Evolutionary conservation across 1,139 yeast genomes (phyloP), one percentile per base, ranked within the genome.

Genomic region (Meyerozyma smithsonii): DNA sequence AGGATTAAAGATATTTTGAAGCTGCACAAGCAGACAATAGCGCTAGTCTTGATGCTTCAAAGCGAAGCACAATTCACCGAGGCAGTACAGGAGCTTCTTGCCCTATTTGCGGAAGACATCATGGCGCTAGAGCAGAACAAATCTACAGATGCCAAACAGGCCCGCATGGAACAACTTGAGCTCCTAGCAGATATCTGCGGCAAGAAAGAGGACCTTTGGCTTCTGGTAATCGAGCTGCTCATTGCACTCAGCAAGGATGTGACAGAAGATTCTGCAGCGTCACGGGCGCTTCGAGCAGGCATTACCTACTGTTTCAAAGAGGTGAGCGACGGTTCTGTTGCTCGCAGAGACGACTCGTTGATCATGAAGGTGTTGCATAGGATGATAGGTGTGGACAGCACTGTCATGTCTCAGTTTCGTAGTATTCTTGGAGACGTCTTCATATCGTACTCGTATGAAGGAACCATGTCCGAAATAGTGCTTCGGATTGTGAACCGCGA

Each of bases 361-460:
- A 32, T 48, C 37, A 37, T 39, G 7, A 36, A 35, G 2, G 45
- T 47, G 20, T 39, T 48, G 11, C 42, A 43, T 15, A 38, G 37
- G n/a, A 40, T 47, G 4, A 41, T 48, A 42, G 48, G 42, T 8
- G 36, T 21, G n/a, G 34, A 30, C 14, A 30, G 34, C 20, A 30
- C 34, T n/a, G 21, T 18, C 12, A 30, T 30, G 34, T 16, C 34
- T 30, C 34, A 30, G 15, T 30, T 84, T n/a, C 64, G 84, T 28
- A 69, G 71, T 2, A 76, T 84, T 8, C 60, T 86, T 14, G 73
- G 71, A 34, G 88, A 84, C 41, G 73, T 84, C 5, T 80, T 82
- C 45, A 59, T 79, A 5, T 81, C 88, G 0, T 81, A 81, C 50
- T 64, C 78, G 2, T 81, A 80, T 50, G 92, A 85, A 48, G 71